Conservation (phyloP, 148 eudicot species). For the Camellia granthamiana region DNA sequence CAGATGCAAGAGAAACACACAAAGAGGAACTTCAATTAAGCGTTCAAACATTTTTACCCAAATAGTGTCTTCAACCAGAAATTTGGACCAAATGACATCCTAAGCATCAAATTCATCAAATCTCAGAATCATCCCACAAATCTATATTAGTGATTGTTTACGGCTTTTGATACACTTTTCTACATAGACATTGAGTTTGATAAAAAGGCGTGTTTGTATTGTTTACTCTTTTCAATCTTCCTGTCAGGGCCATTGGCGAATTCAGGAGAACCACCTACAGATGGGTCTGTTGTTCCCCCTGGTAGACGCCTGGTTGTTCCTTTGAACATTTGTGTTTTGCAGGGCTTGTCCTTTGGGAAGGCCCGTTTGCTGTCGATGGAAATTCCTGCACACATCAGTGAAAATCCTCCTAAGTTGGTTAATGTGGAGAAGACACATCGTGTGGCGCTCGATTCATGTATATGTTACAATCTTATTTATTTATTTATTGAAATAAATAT, state of each 20-base stretch:
- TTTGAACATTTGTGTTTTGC: conserved; percentile 76
- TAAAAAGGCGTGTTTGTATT: not conserved
- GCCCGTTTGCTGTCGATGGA: conserved; percentile 95
- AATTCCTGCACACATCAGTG: conserved; percentile 82
- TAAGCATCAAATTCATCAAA: too few relatives aligned
- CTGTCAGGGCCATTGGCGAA: conserved; percentile 51
- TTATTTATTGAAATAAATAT: too few relatives aligned
- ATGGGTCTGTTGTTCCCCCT: conserved; percentile 52
- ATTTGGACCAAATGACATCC: too few relatives aligned
- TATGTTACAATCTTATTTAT: too few relatives aligned
- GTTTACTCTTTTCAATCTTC: conserved; percentile 8
- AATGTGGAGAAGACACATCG: conserved; percentile 20
- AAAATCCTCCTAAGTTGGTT: conserved; percentile 35
- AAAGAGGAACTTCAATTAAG: too few relatives aligned
- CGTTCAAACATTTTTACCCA: too few relatives aligned
- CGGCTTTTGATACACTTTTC: not conserved
- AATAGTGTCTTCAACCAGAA: too few relatives aligned
- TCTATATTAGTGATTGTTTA: not conserved
- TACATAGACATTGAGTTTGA: not conserved
- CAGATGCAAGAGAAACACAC: too few relatives aligned
- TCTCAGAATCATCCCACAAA: too few relatives aligned
- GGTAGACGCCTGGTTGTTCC: conserved; percentile 92
- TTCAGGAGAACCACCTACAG: conserved; percentile 37
- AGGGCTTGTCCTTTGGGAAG: conserved; percentile 86
- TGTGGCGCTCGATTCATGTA: too few relatives aligned